A percentile compares a stretch with the other conserved stretches of the same genome.
phyloP scores from a whole-genome alignment of 805 yeast species.

The Candida chauliodis region DNA sequence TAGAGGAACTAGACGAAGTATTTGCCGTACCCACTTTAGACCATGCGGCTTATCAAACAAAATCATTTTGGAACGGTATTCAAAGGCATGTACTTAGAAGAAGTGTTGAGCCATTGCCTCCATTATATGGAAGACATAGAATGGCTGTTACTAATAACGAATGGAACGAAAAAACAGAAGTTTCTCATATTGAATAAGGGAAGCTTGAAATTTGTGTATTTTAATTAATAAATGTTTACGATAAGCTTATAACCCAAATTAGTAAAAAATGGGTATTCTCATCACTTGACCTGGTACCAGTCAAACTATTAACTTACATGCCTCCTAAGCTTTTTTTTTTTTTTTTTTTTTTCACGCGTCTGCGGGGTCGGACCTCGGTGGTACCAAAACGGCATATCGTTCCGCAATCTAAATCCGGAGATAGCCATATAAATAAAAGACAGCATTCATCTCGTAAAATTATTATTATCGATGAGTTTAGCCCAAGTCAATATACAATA shows the following conservation, averaged over 20 bases:
- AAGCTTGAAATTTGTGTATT: too few relatives aligned
- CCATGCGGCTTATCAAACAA: slow-evolving; percentile 47
- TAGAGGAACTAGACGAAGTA: slow-evolving; percentile 75
- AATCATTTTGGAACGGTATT: slow-evolving; percentile 36
- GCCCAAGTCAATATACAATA: slow-evolving; percentile 26
- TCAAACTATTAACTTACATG: too few relatives aligned
- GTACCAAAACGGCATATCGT: background rate
- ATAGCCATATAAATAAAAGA: background rate
- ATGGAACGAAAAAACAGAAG: slow-evolving; percentile 61
- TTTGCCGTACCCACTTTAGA: slow-evolving; percentile 56
- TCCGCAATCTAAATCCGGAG: background rate
- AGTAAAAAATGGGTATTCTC: too few relatives aligned
- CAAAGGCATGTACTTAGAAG: slow-evolving; percentile 45
- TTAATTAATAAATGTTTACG: too few relatives aligned
- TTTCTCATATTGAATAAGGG: slow-evolving; percentile 48
- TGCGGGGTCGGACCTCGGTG: background rate
- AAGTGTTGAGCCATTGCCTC: slow-evolving; percentile 47
- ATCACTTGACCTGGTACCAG: too few relatives aligned
- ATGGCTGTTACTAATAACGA: slow-evolving; percentile 57
- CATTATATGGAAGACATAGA: slow-evolving; percentile 55
- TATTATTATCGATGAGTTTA: background rate
- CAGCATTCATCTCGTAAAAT: background rate
- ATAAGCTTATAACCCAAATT: too few relatives aligned
- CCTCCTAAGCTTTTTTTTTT: too few relatives aligned
- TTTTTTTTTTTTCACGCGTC: background rate